phyloP scores from a whole-genome alignment of 495 filamentous ascomycete species.

The Sphaerosporella brunnea region DNA sequence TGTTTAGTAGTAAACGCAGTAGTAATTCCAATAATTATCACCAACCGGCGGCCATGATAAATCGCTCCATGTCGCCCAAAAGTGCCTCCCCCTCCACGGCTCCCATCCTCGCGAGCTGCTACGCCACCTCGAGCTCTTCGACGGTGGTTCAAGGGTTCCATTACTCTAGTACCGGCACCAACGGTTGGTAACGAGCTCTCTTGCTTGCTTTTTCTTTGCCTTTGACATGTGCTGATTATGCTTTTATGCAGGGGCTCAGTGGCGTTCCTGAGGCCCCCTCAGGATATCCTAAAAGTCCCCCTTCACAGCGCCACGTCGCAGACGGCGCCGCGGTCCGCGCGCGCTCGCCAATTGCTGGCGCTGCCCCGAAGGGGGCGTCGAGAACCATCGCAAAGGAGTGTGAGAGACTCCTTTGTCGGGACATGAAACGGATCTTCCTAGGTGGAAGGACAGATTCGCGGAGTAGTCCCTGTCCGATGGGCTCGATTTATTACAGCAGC shows the following conservation, averaged over 20 bases:
- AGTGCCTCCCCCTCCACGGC: not conserved
- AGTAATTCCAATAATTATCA: conserved; percentile 16
- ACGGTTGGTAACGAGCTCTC: conserved; percentile 35
- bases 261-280: conserved; percentile 94
- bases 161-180: conserved; percentile 78
- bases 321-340: conserved; percentile 23
- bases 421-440: conserved; percentile 77
- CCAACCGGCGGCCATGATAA: not conserved
- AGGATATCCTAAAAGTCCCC: conserved; percentile 27
- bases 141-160: conserved; percentile 61
- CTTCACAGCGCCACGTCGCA: conserved; percentile 7
- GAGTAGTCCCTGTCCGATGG: conserved; percentile 61
- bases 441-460: conserved; percentile 64
- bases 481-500: conserved; percentile 33
- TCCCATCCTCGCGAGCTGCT: conserved; percentile 65
- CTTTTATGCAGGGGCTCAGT: conserved; percentile 53
- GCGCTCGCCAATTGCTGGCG: conserved; percentile 14
- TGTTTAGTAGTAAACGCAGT: conserved; percentile 26
- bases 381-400: conserved; percentile 94
- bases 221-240: not conserved
- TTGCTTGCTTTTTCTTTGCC: not conserved
- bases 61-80: not conserved
- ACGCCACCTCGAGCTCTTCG: conserved; percentile 40
- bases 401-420: conserved; percentile 99
- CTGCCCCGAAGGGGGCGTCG: conserved; percentile 67